These are phyloP conservation scores for Claviceps citrina DNA, from an alignment of 2,329 filamentous ascomycete species.

Conservation along the genomic window DNA sequence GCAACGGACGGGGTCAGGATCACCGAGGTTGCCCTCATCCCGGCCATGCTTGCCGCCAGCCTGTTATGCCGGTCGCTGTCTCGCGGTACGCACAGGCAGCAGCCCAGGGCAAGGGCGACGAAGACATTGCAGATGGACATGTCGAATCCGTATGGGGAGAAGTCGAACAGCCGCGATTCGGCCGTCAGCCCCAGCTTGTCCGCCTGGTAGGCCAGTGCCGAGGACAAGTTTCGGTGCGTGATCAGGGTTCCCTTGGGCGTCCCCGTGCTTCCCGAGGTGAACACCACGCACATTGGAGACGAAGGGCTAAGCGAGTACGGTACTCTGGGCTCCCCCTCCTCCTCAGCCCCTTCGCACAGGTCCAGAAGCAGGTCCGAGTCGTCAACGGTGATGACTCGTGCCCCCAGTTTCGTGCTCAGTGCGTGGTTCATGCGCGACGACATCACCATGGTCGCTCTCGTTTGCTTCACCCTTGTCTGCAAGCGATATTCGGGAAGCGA, in stretches of 20 bases:
- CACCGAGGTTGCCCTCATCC: neutral
- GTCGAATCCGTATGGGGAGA: slow-evolving; percentile 7
- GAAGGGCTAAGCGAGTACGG: neutral
- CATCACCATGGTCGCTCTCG: neutral
- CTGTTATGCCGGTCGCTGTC: slow-evolving; percentile 2
- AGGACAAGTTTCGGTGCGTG: neutral
- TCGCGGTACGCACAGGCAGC: slow-evolving; percentile 6
- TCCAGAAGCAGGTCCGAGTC: neutral
- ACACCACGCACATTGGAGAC: neutral
- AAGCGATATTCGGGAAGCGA: slow-evolving; percentile 30
- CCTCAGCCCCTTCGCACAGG: no score
- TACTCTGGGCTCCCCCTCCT: neutral
- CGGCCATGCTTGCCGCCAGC: neutral
- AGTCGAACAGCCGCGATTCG: slow-evolving; percentile 13
- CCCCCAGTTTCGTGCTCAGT: neutral
- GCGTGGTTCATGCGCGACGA: neutral
- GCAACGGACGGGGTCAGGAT: slow-evolving; percentile 1
- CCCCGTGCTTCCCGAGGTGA: neutral
- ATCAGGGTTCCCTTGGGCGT: neutral
- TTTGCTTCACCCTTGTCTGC: slow-evolving; percentile 28
- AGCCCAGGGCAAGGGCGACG: slow-evolving; percentile 2
- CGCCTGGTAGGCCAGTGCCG: slow-evolving; percentile 14
- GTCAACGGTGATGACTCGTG: neutral
- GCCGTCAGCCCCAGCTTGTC: no score
- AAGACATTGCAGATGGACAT: slow-evolving; percentile 3